phyloP scores from a whole-genome alignment of 2,329 filamentous ascomycete species.

The Chrysoporthe austroafricana region DNA sequence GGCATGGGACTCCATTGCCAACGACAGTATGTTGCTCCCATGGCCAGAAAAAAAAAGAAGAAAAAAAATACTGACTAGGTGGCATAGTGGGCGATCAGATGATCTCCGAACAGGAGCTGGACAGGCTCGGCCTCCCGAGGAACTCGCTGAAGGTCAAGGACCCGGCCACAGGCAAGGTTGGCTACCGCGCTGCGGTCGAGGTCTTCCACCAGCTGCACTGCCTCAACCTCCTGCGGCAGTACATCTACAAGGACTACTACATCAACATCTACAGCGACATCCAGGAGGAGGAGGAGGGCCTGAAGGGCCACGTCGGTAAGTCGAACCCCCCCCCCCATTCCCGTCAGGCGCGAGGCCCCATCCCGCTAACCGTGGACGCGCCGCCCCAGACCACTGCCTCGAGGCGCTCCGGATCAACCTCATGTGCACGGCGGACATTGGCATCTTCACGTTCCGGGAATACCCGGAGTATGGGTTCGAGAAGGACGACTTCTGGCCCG shows the following conservation, averaged over 20 bases:
- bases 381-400: conserved; percentile 53
- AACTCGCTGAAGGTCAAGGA: conserved; percentile 59
- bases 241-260: conserved; percentile 56
- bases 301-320: conserved; percentile 49
- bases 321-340: neutral
- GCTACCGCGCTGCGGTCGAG: conserved; percentile 63
- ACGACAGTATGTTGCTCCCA: conserved; percentile 39
- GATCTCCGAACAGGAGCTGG: conserved; percentile 58
- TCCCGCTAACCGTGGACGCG: neutral
- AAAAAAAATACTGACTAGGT: neutral
- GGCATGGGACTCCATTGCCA: conserved; percentile 60
- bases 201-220: conserved; percentile 62
- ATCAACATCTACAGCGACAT: conserved; percentile 32
- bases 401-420: conserved; percentile 56
- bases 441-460: conserved; percentile 57
- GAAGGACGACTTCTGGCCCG: conserved; percentile 55
- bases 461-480: conserved; percentile 47
- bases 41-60: conserved; percentile 18
- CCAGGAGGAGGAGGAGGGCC: conserved; percentile 41
- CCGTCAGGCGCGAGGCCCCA: neutral
- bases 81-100: conserved; percentile 61
- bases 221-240: conserved; percentile 52
- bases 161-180: conserved; percentile 58
- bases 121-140: conserved; percentile 55
- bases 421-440: conserved; percentile 59